Conservation (phyloP, 139 green algal species). For the Coccomyxa sp. region DNA sequence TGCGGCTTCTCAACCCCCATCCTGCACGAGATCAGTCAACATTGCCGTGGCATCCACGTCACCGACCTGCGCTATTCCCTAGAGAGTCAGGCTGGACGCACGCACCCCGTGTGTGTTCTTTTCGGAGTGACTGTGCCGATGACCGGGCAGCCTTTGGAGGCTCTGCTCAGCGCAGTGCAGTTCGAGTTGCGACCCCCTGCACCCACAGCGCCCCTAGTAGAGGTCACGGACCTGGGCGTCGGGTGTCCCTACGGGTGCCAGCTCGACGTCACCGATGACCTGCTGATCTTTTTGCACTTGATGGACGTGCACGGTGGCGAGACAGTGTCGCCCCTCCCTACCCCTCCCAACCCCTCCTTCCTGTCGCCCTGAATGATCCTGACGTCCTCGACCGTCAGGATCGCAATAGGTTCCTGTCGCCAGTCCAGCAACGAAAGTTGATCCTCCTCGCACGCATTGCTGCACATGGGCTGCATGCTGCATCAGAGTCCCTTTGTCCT, state of each 20-base stretch:
- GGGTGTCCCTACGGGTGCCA: not conserved
- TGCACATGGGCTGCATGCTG: not conserved
- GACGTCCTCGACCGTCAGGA: not conserved
- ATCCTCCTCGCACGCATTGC: not conserved
- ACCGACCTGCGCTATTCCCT: not conserved
- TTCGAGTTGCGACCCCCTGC: not conserved
- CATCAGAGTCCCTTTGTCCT: not conserved
- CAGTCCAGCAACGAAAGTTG: not conserved
- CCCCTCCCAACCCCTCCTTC: not conserved
- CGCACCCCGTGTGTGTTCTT: not conserved
- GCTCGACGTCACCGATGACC: not conserved
- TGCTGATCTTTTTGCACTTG: slow-evolving; percentile 1
- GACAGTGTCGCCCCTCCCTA: not conserved
- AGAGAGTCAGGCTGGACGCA: not conserved
- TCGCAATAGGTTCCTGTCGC: not conserved
- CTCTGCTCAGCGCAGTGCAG: not conserved
- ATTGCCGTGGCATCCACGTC: not conserved
- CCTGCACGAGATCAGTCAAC: not conserved
- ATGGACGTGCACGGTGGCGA: not conserved
- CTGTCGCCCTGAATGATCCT: not conserved
- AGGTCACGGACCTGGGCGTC: not conserved
- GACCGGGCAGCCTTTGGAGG: not conserved
- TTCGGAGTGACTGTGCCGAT: not conserved
- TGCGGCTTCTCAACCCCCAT: not conserved
- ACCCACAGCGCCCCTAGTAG: not conserved